Evolutionary conservation across 1,284 basidiomycete genomes (phyloP), one percentile per base, ranked within the genome.

Genomic region (Athelia psychrophila): DNA sequence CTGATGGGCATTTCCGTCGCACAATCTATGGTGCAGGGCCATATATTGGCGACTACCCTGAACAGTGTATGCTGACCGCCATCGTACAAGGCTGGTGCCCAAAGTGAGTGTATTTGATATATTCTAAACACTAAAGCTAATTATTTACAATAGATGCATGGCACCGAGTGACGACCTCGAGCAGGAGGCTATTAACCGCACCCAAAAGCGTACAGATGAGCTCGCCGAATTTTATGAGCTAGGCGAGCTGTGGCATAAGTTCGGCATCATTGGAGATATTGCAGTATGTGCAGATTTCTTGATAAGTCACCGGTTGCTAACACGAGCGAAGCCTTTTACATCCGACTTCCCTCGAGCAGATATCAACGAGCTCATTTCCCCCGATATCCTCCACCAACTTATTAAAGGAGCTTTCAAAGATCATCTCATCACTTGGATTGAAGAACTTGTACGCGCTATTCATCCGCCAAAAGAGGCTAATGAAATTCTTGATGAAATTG

Each of bases 31-130:
- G 49, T 2, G 19, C 58, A 3, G 59, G 55, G 1, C 55, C 60
- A 13, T 60, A 36, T 35, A 60, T 61, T 44, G 58, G 58, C 5
- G 60, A 61, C 44, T 61, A 61, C 42, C 56, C 56, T 9, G 58
- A 61, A 42, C 59, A 61, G 44, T 53, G 54, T 1, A 12, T 58
- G 1, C 47, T 55, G 5, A 48, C 57, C 2, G 30, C 53, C 1
- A 48, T 60, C 25, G 58, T 61, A 5, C 52, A 55, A 25, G 51
- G 51, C 2, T 60, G 60, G 55, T 61, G 60, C 38, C 54, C 57
- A 12, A 58, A 49, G 59, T 60, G 40, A 25, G 55, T 56, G 6
- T 48, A 10, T 44, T 22, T 15, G 12, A 20, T 20, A 16, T 16
- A 13, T 12, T 15, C 20, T 12, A 15, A 22, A 44, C 22, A 20